Evolutionary conservation across 1,284 basidiomycete genomes (phyloP).

Genomic region (Papiliotrema terrestris): DNA sequence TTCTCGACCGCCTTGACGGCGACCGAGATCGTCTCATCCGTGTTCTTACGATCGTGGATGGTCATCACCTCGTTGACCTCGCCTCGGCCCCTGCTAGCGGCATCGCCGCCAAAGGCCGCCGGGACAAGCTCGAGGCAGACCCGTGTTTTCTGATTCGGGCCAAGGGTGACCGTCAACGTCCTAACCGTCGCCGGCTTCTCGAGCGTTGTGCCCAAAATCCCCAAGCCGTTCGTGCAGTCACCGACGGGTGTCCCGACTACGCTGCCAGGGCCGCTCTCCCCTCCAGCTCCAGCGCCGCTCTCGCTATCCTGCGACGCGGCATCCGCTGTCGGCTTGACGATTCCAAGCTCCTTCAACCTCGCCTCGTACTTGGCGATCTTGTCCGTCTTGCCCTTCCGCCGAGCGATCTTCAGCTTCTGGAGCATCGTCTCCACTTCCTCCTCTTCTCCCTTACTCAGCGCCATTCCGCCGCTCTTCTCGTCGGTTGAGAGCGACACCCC

Average conservation of each 20-base stretch:
- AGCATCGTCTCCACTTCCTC: constrained; percentile 54
- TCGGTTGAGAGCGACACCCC: constrained; percentile 33
- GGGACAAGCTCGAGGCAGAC: constrained; percentile 34
- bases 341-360: constrained; percentile 49
- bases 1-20: constrained; percentile 2
- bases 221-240: neutral
- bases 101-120: neutral
- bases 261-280: neutral
- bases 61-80: constrained; percentile 21
- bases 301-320: constrained; percentile 11
- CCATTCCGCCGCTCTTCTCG: constrained; percentile 41
- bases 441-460: constrained; percentile 51
- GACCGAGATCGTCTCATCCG: constrained; percentile 39
- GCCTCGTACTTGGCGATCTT: constrained; percentile 54
- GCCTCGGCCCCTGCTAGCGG: neutral
- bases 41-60: constrained; percentile 44
- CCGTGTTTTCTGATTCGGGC: constrained; percentile 42
- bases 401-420: constrained; percentile 55
- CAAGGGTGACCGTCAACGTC: constrained; percentile 28
- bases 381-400: constrained; percentile 52
- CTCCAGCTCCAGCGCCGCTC: constrained; percentile 6
- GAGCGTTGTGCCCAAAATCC: neutral
- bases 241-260: neutral
- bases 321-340: constrained; percentile 25
- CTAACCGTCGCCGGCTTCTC: neutral